A percentile compares a stretch with the other conserved stretches of the same genome.
phyloP scores from a whole-genome alignment of 129 eudicot genomes.

The Gnaphalium uliginosum region DNA sequence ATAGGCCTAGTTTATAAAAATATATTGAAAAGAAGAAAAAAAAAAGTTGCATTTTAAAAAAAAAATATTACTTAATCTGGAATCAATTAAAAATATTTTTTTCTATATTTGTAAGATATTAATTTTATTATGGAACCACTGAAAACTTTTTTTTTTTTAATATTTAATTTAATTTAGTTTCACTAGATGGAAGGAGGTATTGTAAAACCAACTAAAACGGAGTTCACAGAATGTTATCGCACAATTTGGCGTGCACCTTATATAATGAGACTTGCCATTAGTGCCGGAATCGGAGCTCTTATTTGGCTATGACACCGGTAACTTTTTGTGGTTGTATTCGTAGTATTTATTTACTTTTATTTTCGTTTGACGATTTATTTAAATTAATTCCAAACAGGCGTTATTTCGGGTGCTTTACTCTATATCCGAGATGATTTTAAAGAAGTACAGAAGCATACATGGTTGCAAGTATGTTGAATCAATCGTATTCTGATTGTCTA shows the following conservation, averaged over 20 bases:
- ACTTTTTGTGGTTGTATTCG: not conserved
- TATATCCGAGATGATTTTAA: constrained; percentile 69
- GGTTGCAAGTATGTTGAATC: constrained; percentile 52
- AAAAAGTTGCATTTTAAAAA: no score
- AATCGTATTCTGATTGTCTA: not conserved
- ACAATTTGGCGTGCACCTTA: constrained; percentile 18
- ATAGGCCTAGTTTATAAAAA: no score
- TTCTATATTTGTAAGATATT: no score
- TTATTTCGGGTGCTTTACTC: constrained; percentile 77
- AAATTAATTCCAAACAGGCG: constrained; percentile 43
- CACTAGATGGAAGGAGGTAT: constrained; percentile 13
- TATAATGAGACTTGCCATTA: constrained; percentile 24
- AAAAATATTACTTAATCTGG: no score
- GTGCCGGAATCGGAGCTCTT: constrained; percentile 17
- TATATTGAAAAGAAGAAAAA: no score
- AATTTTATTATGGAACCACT: no score
- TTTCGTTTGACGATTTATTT: not conserved
- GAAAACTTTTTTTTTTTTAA: no score
- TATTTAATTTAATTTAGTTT: no score
- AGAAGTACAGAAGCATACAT: constrained; percentile 52
- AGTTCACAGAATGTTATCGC: constrained; percentile 10
- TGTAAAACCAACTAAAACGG: not conserved
- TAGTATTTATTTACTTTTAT: not conserved
- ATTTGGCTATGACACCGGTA: constrained; percentile 25
- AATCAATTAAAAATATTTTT: no score